Percentiles rank a stretch among this genome's conserved stretches.
These are phyloP conservation scores for Candida tropicalis DNA, from an alignment of 1,139 yeast species.

Conservation along the genomic window DNA sequence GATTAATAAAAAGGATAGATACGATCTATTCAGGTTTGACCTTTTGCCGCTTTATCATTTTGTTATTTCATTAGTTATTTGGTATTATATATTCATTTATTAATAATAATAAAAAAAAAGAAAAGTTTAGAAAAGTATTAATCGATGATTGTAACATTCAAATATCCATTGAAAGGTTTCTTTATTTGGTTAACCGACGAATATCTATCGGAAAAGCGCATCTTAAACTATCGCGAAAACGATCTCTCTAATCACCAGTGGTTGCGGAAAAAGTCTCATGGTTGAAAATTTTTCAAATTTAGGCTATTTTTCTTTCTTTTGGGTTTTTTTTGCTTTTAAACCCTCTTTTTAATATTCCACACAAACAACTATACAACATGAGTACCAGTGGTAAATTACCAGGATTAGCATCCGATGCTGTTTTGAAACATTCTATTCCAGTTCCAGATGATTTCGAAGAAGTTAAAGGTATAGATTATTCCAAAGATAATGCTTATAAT, in stretches of 20 bases:
- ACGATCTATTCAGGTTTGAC: too few relatives aligned
- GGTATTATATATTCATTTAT: conserved; percentile 1
- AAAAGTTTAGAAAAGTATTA: not conserved
- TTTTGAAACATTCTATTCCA: conserved; percentile 81
- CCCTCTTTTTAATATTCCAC: not conserved
- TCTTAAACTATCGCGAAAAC: not conserved
- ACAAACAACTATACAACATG: not conserved
- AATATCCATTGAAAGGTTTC: too few relatives aligned
- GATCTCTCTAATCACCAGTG: not conserved
- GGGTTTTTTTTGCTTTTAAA: not conserved
- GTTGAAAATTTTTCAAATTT: conserved; percentile 2
- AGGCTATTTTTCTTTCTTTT: not conserved
- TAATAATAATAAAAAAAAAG: too few relatives aligned
- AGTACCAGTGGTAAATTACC: conserved; percentile 40
- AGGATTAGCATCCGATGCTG: conserved; percentile 80
- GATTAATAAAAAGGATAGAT: too few relatives aligned
- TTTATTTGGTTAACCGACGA: too few relatives aligned
- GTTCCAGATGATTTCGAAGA: conserved; percentile 77
- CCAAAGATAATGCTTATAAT: conserved; percentile 66
- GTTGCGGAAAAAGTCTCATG: conserved; percentile 6
- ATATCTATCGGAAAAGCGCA: not conserved
- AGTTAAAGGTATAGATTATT: conserved; percentile 88
- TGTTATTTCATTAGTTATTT: not conserved
- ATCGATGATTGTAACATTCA: too few relatives aligned
- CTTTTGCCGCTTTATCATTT: too few relatives aligned